Evolutionary conservation across 2,329 filamentous ascomycete genomes (phyloP).

Genomic region (Cercospora sojina): DNA sequence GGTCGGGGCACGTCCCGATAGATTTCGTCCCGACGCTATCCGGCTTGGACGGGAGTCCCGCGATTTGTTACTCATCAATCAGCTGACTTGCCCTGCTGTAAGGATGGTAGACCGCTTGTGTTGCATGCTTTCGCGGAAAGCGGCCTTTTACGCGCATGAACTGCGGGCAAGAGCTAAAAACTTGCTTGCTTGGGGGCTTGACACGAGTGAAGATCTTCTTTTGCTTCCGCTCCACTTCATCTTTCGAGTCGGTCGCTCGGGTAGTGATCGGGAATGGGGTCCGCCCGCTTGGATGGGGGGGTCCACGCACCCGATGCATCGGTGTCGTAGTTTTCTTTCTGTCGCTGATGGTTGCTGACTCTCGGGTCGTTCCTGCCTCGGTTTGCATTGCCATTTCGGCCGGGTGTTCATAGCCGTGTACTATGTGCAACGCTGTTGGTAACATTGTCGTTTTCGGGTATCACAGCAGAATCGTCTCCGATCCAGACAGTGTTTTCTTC

Average conservation of each 20-base stretch:
- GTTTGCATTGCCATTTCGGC: background rate
- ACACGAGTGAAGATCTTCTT: background rate
- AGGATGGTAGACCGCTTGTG: background rate
- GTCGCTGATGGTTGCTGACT: background rate
- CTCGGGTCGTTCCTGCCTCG: background rate
- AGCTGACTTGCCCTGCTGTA: background rate
- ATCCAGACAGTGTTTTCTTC: background rate
- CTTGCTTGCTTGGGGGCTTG: background rate
- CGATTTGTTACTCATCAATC: background rate
- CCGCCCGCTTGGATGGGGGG: background rate
- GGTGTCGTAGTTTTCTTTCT: background rate
- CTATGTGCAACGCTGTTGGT: background rate
- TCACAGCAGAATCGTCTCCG: background rate
- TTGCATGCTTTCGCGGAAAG: background rate
- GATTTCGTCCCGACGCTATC: background rate
- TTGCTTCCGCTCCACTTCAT: background rate
- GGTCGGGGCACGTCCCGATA: background rate
- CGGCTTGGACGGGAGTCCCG: background rate
- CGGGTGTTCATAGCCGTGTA: background rate
- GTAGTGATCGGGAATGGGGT: background rate
- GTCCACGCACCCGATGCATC: conserved; percentile 1
- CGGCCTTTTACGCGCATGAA: background rate
- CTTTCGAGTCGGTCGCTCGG: background rate
- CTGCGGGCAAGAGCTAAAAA: background rate
- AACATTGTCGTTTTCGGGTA: background rate